Evolutionary conservation across 2,329 filamentous ascomycete species (phyloP).

Genomic region (Lachnellula arida): DNA sequence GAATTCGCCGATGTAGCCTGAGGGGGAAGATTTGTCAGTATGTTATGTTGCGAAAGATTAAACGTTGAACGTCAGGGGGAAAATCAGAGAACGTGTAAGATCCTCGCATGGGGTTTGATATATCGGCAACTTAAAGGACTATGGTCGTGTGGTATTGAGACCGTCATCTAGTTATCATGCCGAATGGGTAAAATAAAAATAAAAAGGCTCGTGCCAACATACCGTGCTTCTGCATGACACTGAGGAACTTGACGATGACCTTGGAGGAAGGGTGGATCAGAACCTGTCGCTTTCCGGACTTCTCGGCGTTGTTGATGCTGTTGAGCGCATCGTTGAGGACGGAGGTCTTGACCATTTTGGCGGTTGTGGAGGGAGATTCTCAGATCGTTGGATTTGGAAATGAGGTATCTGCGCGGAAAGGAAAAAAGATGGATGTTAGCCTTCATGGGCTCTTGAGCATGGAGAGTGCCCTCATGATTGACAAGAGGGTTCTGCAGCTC

Average conservation of each 20-base stretch:
- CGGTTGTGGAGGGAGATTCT: constrained; percentile 66
- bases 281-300: constrained; percentile 99
- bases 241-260: constrained; percentile 99
- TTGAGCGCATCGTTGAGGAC: constrained; percentile 99
- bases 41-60: constrained; percentile 92
- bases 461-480: constrained; percentile 61
- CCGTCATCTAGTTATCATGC: constrained; percentile 99
- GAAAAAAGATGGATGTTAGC: constrained; percentile 48
- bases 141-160: constrained; percentile 80
- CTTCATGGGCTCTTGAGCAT: constrained; percentile 56
- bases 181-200: constrained; percentile 49
- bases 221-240: constrained; percentile 99
- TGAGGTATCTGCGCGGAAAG: constrained; percentile 56
- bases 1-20: constrained; percentile 99
- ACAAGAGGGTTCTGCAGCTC: constrained; percentile 66
- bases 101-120: constrained; percentile 72
- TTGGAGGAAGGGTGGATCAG: constrained; percentile 97
- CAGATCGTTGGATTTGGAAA: constrained; percentile 57
- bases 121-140: constrained; percentile 99
- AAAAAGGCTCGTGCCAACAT: constrained; percentile 44
- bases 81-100: constrained; percentile 96
- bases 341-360: constrained; percentile 98
- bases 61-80: constrained; percentile 78
- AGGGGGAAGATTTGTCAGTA: constrained; percentile 45
- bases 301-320: constrained; percentile 99